Conservation (phyloP, 2,329 filamentous ascomycete species). For the Xylaria sp. region DNA sequence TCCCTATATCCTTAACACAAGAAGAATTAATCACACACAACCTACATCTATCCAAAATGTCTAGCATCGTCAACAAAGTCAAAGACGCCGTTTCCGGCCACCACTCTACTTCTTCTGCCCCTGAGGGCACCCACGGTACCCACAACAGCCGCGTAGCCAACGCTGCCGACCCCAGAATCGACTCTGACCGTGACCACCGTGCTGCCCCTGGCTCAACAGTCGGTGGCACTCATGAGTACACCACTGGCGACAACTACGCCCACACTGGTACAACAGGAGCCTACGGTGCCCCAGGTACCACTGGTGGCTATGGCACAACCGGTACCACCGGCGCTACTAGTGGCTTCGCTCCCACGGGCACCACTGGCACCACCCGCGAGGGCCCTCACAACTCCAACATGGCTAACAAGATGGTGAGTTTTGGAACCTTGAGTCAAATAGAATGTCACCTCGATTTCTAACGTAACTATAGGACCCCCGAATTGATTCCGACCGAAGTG, state of each 20-base stretch:
- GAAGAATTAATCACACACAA: neutral
- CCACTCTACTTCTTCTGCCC: constrained; percentile 48
- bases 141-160: constrained; percentile 46
- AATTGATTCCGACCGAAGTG: constrained; percentile 63
- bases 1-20: neutral
- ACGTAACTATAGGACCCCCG: constrained; percentile 56
- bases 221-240: constrained; percentile 43
- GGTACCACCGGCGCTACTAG: constrained; percentile 26
- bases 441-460: neutral
- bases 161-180: constrained; percentile 51
- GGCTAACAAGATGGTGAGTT: constrained; percentile 57
- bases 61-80: constrained; percentile 68
- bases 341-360: neutral
- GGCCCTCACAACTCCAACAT: constrained; percentile 62
- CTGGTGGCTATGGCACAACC: neutral
- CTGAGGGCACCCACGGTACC: constrained; percentile 50
- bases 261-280: constrained; percentile 25
- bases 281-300: neutral
- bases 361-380: constrained; percentile 31
- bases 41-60: constrained; percentile 59
- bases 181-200: constrained; percentile 51
- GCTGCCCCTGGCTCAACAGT: constrained; percentile 44
- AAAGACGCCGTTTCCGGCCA: constrained; percentile 65
- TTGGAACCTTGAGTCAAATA: neutral
- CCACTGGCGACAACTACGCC: constrained; percentile 42